Percentiles rank a stretch among this genome's conserved stretches.
Evolutionary conservation across 139 green algal species (phyloP).

Genomic region (Chlorella sp.): DNA sequence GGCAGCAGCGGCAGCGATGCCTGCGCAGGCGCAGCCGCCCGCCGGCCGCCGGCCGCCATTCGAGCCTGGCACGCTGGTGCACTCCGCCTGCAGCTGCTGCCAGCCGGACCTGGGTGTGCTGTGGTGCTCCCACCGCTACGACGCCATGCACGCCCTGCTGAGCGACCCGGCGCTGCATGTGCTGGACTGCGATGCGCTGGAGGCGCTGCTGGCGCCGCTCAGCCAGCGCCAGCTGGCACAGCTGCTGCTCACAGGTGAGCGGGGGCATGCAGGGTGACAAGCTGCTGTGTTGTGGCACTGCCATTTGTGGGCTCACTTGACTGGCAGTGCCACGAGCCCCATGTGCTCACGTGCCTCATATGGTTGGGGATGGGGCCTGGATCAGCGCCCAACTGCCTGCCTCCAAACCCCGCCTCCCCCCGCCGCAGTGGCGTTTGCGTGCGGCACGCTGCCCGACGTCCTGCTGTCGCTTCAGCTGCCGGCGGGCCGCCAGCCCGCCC

Average conservation of each 20-base stretch:
- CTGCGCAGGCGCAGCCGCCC: neutral
- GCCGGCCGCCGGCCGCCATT: neutral
- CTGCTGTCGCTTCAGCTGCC: conserved; percentile 13
- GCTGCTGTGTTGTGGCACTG: neutral
- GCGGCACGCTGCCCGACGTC: conserved; percentile 7
- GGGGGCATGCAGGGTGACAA: neutral
- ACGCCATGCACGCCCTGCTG: neutral
- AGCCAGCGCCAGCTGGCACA: conserved; percentile 10
- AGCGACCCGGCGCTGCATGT: conserved; percentile 7
- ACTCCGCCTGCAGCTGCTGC: conserved; percentile 8
- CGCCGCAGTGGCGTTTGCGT: neutral
- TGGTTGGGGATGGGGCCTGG: too few relatives aligned
- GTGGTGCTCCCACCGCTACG: conserved; percentile 11
- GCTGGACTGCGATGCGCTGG: conserved; percentile 13
- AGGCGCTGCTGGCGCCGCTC: conserved; percentile 10
- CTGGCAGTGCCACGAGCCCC: neutral
- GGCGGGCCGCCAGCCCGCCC: neutral
- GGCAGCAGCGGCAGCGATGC: neutral
- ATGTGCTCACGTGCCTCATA: neutral
- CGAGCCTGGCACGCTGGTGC: neutral
- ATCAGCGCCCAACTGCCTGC: too few relatives aligned
- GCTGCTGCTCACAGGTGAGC: conserved; percentile 18
- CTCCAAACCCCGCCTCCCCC: neutral
- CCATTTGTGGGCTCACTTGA: neutral
- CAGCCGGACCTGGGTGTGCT: neutral